Base-by-base conservation (phyloP, 768 basidiomycete genomes). In the Boletus patriciae region DNA sequence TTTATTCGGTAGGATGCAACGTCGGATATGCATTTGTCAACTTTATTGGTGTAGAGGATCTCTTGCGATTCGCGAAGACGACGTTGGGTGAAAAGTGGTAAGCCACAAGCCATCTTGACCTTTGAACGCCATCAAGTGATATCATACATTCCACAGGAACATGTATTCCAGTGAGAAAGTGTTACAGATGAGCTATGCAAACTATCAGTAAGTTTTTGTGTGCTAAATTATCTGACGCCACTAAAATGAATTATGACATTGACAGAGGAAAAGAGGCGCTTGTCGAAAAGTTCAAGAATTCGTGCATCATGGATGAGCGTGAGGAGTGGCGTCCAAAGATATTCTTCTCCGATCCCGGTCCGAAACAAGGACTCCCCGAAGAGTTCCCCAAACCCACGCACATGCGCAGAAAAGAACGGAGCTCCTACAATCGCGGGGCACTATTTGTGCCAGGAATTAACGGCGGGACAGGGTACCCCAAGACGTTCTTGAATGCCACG, bases 91-190 rank as follows among this genome's bases (percentile, higher is more conserved):
- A 87, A 59, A 91, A 89, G 72, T 95, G 93, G 92, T 90, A 44
- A 61, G 80, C 69, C 18, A 33, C 10, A 15, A 42, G 15, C 21
- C 38, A 44, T 50, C 10, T 12, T 6, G 33, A 57, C 19, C 41
- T 46, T 48, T 31, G 58, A 48, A 21, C 43, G 33, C 10, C 12
- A 43, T 56, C 38, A 63, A 43, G 31, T 31, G 31, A 31, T 11
- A 52, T 33, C 51, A 23, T 58, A 49, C 19, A 23, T 57, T 50
- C 19, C 23, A 16, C 68, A 92, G 90, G 91, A 94, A 95, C 67
- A 86, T 92, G 85, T 94, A 91, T 68, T 89, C 89, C 10, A 92
- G 90, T 58, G 90, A 94, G 72, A 95, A 95, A 66, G 86, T 93
- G 10, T 73, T 94, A 50, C 88, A 94, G 65, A 92, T 94, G 87